A percentile compares a stretch with the other conserved stretches of the same genome.
Evolutionary conservation across 352 stramenopile species (phyloP).

Genomic region (Elongisporangium senticosum): DNA sequence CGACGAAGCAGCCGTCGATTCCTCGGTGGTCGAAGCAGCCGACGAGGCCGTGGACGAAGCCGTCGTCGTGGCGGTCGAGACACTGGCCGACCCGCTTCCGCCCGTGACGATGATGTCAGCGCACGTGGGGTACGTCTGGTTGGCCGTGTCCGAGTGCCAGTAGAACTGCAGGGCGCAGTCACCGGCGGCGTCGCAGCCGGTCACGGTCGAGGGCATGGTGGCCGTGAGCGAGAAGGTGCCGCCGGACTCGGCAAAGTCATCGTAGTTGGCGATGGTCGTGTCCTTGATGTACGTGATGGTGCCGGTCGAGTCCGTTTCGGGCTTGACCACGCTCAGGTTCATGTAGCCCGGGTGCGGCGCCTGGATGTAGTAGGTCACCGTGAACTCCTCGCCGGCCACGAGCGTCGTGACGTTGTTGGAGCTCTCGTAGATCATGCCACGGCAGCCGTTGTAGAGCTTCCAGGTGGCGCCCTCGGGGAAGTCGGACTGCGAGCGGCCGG

Average conservation of each 20-base stretch:
- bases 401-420: conserved; percentile 38
- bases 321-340: conserved; percentile 50
- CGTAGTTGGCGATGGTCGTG: conserved; percentile 22
- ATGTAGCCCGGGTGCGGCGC: conserved; percentile 47
- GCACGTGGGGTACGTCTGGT: conserved; percentile 34
- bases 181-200: conserved; percentile 25
- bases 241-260: conserved; percentile 33
- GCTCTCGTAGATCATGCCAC: conserved; percentile 46
- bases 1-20: not conserved
- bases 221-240: conserved; percentile 18
- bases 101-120: conserved; percentile 27
- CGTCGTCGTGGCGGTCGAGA: conserved; percentile 7
- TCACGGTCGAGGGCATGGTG: conserved; percentile 31
- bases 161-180: conserved; percentile 34
- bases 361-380: conserved; percentile 34
- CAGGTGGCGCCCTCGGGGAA: conserved; percentile 36
- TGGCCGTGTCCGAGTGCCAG: conserved; percentile 30
- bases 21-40: not conserved
- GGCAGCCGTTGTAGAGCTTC: conserved; percentile 56
- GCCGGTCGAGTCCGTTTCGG: conserved; percentile 22
- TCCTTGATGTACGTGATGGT: conserved; percentile 43
- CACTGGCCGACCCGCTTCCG: conserved; percentile 8
- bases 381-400: conserved; percentile 23
- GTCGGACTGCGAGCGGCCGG: conserved; percentile 38
- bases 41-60: conserved; percentile 2